These are phyloP conservation scores for Stephanodiscus triporus DNA, from an alignment of 108 stramenopile genomes.

Conservation along the genomic window DNA sequence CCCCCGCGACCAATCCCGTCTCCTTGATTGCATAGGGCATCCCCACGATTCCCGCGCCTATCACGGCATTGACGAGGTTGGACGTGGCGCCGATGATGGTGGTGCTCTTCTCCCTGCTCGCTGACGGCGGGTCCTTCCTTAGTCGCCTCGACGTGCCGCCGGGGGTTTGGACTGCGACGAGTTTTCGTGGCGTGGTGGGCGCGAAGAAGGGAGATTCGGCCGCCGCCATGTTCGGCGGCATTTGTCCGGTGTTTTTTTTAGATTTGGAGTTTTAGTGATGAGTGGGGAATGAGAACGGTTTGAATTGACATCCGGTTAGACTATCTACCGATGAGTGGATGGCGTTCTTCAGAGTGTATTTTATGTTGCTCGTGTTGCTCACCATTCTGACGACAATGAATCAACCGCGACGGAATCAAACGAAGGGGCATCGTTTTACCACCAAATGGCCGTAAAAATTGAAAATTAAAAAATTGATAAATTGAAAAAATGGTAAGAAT, in stretches of 20 bases:
- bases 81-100: constrained; percentile 67
- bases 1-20: constrained; percentile 77
- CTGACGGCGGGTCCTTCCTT: constrained; percentile 27
- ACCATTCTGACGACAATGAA: neutral
- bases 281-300: neutral
- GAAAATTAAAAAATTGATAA: no score
- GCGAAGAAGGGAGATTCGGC: constrained; percentile 55
- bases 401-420: neutral
- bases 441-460: no score
- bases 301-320: no score
- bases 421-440: neutral
- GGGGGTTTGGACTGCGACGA: constrained; percentile 44
- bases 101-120: constrained; percentile 63
- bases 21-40: constrained; percentile 85
- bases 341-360: no score
- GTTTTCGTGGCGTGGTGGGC: constrained; percentile 51
- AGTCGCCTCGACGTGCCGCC: constrained; percentile 43
- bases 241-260: no score
- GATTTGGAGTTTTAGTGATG: neutral
- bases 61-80: constrained; percentile 86
- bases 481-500: no score
- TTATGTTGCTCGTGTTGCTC: no score
- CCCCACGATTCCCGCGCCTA: constrained; percentile 89
- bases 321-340: no score
- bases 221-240: constrained; percentile 14